These are phyloP conservation scores for Pseudomicrostroma phylloplanum DNA, from an alignment of 1,284 basidiomycete genomes.

Conservation along the genomic window DNA sequence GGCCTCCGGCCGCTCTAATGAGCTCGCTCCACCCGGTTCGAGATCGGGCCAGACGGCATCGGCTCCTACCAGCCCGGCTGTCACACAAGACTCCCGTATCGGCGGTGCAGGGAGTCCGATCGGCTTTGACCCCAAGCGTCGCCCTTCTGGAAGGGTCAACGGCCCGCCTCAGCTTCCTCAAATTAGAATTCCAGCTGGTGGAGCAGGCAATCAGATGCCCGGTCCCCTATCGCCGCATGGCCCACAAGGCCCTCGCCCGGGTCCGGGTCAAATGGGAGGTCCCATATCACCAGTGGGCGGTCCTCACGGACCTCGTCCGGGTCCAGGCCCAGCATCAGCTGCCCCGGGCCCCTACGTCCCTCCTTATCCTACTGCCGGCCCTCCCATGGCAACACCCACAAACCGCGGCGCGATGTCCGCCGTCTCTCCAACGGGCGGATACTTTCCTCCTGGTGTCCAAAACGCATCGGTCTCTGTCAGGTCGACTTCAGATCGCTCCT, in stretches of 20 bases:
- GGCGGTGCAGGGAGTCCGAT: too few species aligned
- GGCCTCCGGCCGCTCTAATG: not conserved
- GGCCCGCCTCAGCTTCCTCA: not conserved
- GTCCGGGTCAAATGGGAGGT: too few species aligned
- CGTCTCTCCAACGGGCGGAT: not conserved
- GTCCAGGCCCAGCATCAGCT: constrained; percentile 1
- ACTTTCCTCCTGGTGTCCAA: constrained; percentile 4
- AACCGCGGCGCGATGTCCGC: not conserved
- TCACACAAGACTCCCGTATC: too few species aligned
- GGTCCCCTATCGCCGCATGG: too few species aligned
- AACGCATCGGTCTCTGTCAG: constrained; percentile 17
- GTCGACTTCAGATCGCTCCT: constrained; percentile 34
- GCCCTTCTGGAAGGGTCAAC: not conserved
- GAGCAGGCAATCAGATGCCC: too few species aligned
- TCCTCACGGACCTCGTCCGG: not conserved
- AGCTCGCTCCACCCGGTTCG: too few species aligned
- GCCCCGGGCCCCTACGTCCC: constrained; percentile 3
- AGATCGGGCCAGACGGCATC: too few species aligned
- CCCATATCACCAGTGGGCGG: too few species aligned
- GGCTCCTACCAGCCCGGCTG: too few species aligned
- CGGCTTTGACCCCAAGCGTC: too few species aligned
- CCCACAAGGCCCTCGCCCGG: too few species aligned
- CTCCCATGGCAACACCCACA: constrained; percentile 6
- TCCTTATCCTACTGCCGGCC: not conserved
- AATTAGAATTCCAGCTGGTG: not conserved